phyloP scores from a whole-genome alignment of 768 basidiomycete genomes.

The Lentinula guzmanii region DNA sequence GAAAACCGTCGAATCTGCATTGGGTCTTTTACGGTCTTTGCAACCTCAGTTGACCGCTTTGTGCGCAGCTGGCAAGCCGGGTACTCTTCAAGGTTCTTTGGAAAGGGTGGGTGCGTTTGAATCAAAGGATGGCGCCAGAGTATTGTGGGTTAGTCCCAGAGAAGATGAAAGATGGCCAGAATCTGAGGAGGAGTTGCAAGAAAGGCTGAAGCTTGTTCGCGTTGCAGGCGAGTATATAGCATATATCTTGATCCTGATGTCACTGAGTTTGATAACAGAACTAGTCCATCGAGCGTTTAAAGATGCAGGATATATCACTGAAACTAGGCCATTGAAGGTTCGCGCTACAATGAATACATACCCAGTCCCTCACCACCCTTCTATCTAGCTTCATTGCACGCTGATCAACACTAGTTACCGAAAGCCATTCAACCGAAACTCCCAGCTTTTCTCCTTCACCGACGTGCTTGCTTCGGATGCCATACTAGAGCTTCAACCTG shows the following conservation, averaged over 20 bases:
- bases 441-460: slow-evolving; percentile 29
- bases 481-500: neutral
- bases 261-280: slow-evolving; percentile 20
- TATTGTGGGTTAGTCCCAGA: slow-evolving; percentile 4
- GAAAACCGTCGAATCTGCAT: slow-evolving; percentile 1
- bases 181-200: slow-evolving; percentile 2
- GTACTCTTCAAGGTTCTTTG: neutral
- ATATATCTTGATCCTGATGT: neutral
- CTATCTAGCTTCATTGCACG: slow-evolving; percentile 40
- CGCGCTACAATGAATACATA: neutral
- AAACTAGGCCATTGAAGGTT: slow-evolving; percentile 48
- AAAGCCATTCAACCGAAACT: slow-evolving; percentile 19
- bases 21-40: slow-evolving; percentile 1
- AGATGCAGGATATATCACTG: slow-evolving; percentile 35
- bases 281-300: slow-evolving; percentile 34
- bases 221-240: neutral
- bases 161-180: slow-evolving; percentile 1
- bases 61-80: neutral
- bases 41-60: neutral
- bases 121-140: neutral
- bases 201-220: neutral
- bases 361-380: neutral
- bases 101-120: slow-evolving; percentile 5
- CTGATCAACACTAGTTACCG: slow-evolving; percentile 44
- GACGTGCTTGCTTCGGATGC: slow-evolving; percentile 25